Evolutionary conservation across 768 basidiomycete species (phyloP).

Genomic region (Boletus pseudo-olivaceus): DNA sequence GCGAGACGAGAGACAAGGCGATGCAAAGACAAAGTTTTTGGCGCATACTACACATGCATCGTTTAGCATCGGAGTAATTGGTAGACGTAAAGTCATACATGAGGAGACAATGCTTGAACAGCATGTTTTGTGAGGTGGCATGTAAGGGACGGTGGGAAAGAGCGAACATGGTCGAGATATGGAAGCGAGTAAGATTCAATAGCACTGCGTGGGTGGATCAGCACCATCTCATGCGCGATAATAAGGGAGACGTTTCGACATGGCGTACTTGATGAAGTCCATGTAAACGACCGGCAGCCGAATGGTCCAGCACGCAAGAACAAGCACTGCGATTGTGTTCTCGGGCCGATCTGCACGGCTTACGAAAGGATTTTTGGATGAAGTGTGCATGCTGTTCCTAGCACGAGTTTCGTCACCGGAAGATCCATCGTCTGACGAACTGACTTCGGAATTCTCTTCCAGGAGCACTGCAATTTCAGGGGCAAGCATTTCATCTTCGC

Average conservation of each 20-base stretch:
- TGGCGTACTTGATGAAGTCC: slow-evolving; percentile 68
- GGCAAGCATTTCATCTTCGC: slow-evolving; percentile 24
- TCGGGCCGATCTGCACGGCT: slow-evolving; percentile 38
- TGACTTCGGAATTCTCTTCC: slow-evolving; percentile 36
- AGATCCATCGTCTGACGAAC: slow-evolving; percentile 28
- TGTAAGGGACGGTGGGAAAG: slow-evolving; percentile 59
- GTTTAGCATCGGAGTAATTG: slow-evolving; percentile 11
- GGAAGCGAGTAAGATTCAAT: slow-evolving; percentile 77
- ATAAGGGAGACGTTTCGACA: not conserved
- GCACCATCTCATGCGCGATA: not conserved
- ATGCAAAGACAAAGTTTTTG: slow-evolving; percentile 56
- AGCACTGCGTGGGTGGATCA: slow-evolving; percentile 41
- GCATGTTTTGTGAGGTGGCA: slow-evolving; percentile 72
- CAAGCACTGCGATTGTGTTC: slow-evolving; percentile 62
- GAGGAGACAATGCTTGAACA: slow-evolving; percentile 63
- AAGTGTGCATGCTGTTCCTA: slow-evolving; percentile 3
- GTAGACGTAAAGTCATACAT: slow-evolving; percentile 38
- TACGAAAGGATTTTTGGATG: slow-evolving; percentile 16
- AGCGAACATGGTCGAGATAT: slow-evolving; percentile 68
- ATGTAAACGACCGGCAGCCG: slow-evolving; percentile 71
- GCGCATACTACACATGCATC: slow-evolving; percentile 52
- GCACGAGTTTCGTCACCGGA: slow-evolving; percentile 13
- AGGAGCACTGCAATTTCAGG: slow-evolving; percentile 40
- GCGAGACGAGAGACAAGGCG: slow-evolving; percentile 60
- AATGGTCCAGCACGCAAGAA: slow-evolving; percentile 76